A percentile compares a stretch with the other conserved stretches of the same genome.
phyloP scores from a whole-genome alignment of 805 yeast species.

The Ogataea naganishii region DNA sequence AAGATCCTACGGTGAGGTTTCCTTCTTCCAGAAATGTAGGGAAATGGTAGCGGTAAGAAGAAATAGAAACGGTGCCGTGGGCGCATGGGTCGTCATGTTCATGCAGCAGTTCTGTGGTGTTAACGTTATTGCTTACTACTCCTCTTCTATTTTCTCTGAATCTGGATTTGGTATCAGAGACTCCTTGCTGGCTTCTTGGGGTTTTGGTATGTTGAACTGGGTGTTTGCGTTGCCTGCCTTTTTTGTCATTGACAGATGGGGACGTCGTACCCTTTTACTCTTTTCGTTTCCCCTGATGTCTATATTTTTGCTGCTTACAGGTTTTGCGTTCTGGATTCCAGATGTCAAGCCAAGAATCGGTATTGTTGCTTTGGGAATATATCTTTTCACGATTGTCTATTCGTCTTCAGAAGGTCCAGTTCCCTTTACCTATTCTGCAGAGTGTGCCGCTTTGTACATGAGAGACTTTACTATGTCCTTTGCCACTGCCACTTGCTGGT shows the following conservation, averaged over 20 bases:
- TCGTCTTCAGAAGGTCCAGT: conserved; percentile 87
- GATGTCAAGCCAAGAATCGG: conserved; percentile 41
- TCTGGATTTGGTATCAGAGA: conserved; percentile 55
- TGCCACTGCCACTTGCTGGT: conserved; percentile 71
- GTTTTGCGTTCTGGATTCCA: conserved; percentile 66
- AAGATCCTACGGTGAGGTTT: conserved; percentile 33
- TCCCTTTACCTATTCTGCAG: conserved; percentile 84
- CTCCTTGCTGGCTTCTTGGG: conserved; percentile 75
- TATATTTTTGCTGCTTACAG: conserved; percentile 50
- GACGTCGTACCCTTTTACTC: conserved; percentile 56
- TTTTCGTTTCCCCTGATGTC: conserved; percentile 58
- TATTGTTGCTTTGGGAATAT: conserved; percentile 63
- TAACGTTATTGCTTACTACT: conserved; percentile 81
- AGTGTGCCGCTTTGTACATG: conserved; percentile 69
- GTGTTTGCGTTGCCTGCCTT: conserved; percentile 79
- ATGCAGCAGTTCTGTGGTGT: conserved; percentile 91
- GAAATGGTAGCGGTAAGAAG: conserved; percentile 67
- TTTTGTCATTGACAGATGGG: conserved; percentile 68
- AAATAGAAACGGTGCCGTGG: conserved; percentile 75
- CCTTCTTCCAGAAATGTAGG: conserved; percentile 36
- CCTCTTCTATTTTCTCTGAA: conserved; percentile 64
- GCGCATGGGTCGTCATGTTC: conserved; percentile 76
- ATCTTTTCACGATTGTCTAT: conserved; percentile 63
- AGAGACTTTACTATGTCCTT: conserved; percentile 76
- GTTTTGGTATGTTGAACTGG: conserved; percentile 77